Conservation (phyloP, 2,329 filamentous ascomycete species). For the Tympanopsis confertula region DNA sequence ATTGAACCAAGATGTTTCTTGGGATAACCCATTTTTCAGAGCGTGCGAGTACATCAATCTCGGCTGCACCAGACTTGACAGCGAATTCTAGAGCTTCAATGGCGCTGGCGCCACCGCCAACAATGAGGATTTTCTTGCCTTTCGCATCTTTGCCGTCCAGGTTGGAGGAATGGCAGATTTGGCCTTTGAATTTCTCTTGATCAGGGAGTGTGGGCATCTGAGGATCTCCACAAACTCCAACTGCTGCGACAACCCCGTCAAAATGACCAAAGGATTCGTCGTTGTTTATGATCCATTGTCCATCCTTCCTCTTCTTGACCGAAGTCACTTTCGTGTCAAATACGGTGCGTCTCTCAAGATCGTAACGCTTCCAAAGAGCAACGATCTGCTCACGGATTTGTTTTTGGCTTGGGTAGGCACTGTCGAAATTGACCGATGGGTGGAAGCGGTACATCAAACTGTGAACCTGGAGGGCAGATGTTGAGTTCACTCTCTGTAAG, state of each 20-base stretch:
- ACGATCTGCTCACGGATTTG: constrained; percentile 66
- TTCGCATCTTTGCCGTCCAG: constrained; percentile 53
- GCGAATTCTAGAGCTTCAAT: constrained; percentile 77
- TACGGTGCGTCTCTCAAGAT: constrained; percentile 55
- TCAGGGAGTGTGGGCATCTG: constrained; percentile 62
- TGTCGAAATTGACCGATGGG: constrained; percentile 62
- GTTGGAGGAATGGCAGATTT: constrained; percentile 64
- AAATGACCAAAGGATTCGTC: constrained; percentile 50
- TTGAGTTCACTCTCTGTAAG: constrained; percentile 63
- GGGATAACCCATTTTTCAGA: constrained; percentile 84
- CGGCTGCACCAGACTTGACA: constrained; percentile 49
- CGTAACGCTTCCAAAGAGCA: constrained; percentile 64
- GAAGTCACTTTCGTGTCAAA: constrained; percentile 62
- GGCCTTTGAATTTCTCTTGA: constrained; percentile 61
- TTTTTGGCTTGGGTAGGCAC: constrained; percentile 66
- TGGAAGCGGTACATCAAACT: constrained; percentile 82
- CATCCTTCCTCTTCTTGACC: constrained; percentile 55
- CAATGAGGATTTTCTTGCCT: constrained; percentile 64
- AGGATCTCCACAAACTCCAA: constrained; percentile 70
- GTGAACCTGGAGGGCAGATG: constrained; percentile 73
- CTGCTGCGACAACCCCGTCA: constrained; percentile 66
- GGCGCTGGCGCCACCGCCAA: constrained; percentile 71
- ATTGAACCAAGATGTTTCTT: constrained; percentile 63
- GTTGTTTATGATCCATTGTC: constrained; percentile 68
- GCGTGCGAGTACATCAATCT: constrained; percentile 63